Evolutionary conservation across 2,329 filamentous ascomycete genomes (phyloP).

Genomic region (Herpotrichia juniperi): DNA sequence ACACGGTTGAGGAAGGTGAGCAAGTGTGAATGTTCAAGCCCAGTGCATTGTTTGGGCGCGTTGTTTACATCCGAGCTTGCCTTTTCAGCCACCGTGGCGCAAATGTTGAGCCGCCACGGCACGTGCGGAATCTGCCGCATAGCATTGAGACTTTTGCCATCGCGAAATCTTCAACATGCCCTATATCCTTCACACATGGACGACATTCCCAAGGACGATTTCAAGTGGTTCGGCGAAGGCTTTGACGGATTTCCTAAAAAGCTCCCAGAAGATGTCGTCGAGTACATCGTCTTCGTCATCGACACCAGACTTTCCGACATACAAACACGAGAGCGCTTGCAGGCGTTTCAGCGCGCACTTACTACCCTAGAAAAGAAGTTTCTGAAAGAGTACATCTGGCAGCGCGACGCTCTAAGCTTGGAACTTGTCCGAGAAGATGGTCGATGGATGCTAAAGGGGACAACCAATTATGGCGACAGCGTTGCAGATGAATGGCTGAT

Average conservation of each 20-base stretch:
- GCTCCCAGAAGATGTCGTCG: slow-evolving; percentile 82
- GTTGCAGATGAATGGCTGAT: slow-evolving; percentile 98
- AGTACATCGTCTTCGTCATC: slow-evolving; percentile 80
- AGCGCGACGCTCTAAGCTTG: slow-evolving; percentile 80
- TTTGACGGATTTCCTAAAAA: slow-evolving; percentile 70
- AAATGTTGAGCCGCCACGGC: background rate
- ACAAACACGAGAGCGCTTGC: slow-evolving; percentile 69
- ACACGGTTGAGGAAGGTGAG: slow-evolving; percentile 2
- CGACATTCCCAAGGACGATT: slow-evolving; percentile 55
- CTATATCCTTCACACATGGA: slow-evolving; percentile 30
- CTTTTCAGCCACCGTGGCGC: background rate
- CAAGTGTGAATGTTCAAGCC: slow-evolving; percentile 11
- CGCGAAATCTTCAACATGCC: background rate
- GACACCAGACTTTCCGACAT: slow-evolving; percentile 61
- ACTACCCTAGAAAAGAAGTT: slow-evolving; percentile 66
- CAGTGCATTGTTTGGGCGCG: slow-evolving; percentile 10
- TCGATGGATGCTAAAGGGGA: slow-evolving; percentile 70
- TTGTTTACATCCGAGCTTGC: slow-evolving; percentile 23
- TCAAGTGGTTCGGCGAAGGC: slow-evolving; percentile 70
- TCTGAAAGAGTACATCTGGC: slow-evolving; percentile 93
- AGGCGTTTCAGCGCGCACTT: slow-evolving; percentile 73
- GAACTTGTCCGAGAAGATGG: slow-evolving; percentile 65
- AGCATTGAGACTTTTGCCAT: background rate
- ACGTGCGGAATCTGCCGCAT: background rate
- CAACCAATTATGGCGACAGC: slow-evolving; percentile 89